Base-by-base conservation (phyloP, 139 green algal genomes). In the Chlorella sp. region DNA sequence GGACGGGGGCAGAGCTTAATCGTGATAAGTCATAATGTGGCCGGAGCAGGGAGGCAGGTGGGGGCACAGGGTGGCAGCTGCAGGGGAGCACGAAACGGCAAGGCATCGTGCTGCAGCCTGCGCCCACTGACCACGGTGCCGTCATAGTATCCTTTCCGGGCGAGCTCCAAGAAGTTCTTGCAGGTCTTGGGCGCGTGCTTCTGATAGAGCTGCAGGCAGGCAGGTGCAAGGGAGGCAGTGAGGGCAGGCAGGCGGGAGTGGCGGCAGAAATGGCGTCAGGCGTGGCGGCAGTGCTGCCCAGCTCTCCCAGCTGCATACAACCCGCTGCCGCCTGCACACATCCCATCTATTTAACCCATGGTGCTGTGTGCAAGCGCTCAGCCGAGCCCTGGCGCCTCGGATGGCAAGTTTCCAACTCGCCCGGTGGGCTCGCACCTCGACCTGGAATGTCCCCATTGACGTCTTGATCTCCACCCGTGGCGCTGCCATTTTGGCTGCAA, bases 141-240 rank as follows among this genome's bases (percentile, higher is more conserved):
- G 82, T 99, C 96, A 83, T 99, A 99, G 88, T 99, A 99, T 0
- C 97, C 97, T n/a, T 90, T 86, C 81, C 93, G 92, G 0, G 96
- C 88, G 0, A 99, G 94, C 91, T 98, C 94, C 32, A 96, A 53
- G 85, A 99, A 99, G 92, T 99, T 99, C 22, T 98, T 89, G 83
- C 83, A 94, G 42, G 95, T 96, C 57, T 92, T 94, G 19, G 96
- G 96, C 4, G 96, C 95, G 66, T 99, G 96, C 57, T 97, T 96
- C 21, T 94, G 93, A 88, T 99, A 99, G 34, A 99, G 91, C 92
- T 98, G 85, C 71, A n/a, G 64, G 64, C 60, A 61, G 34, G 34
- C n/a, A 61, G 21, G 30, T 12, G 42, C 19, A 21, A 22, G 4
- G 42, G 42, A 22, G 42, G 48, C 48, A 19, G 36, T 14, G n/a